Evolutionary conservation across 768 basidiomycete genomes (phyloP), one percentile per base, ranked within the genome.

Genomic region (Lactarius evosmus): DNA sequence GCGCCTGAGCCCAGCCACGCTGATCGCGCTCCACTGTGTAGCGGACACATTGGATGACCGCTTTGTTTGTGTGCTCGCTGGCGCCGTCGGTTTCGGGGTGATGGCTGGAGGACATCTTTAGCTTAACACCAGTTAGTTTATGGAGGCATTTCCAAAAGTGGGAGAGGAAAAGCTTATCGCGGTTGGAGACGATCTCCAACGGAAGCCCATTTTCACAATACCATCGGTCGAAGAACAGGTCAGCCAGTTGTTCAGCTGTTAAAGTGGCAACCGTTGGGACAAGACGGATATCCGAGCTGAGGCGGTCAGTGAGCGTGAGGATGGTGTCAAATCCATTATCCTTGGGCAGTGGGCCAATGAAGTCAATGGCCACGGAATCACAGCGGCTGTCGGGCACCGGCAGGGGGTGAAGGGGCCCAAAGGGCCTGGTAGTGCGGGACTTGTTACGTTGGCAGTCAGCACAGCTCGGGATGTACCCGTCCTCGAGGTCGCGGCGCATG

Each of bases 341-440:
- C 30, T 51, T 55, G 27, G 69, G 67, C 30, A 71, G 57, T 16
- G 62, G 72, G 2, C 71, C 66, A 3, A 69, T 41, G 36, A 70
- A 71, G 30, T 71, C 71, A 22, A 72, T 65, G 0, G 62, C 66
- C 9, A 72, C 67, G 5, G 59, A 36, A n/a, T 69, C 55, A 68
- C 69, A 71, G 12, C 66, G 69, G 9, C 51, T 11, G 1, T 16
- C 27, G 1, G 71, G 69, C 6, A 68, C 46, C 0, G 19, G 27
- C 0, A 69, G 40, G 5, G 58, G 56, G n/a, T 63, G n/a, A n/a
- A n/a, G n/a, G n/a, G n/a, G n/a, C n/a, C n/a, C n/a, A n/a, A n/a
- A n/a, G n/a, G n/a, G n/a, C n/a, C n/a, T n/a, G n/a, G n/a, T n/a
- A n/a, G n/a, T n/a, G n/a, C n/a, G n/a, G n/a, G n/a, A n/a, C n/a